Conservation (phyloP, 306 rosid species). For the Begonia peltatifolia region DNA sequence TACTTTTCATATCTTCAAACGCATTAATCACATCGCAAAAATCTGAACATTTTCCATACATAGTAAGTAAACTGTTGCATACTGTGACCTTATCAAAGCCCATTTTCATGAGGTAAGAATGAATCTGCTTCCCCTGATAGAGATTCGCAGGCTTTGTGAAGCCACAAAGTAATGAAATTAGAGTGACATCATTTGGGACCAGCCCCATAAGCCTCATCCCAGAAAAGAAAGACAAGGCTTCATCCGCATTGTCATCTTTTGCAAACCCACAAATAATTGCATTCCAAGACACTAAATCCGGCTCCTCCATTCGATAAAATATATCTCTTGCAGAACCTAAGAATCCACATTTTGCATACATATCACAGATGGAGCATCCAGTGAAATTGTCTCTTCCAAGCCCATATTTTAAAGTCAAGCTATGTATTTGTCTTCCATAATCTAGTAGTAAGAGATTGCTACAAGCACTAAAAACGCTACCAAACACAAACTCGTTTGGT, state of each 20-base stretch:
- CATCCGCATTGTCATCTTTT: conserved; percentile 25
- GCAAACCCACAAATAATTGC: conserved; percentile 57
- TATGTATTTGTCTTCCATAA: conserved; percentile 64
- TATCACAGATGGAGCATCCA: conserved; percentile 72
- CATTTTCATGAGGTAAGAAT: conserved; percentile 33
- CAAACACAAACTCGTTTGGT: conserved; percentile 58
- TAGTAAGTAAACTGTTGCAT: conserved; percentile 44
- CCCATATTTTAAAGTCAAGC: conserved; percentile 46
- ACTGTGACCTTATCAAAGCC: conserved; percentile 34
- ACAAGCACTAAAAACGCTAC: conserved; percentile 66
- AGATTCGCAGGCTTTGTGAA: conserved; percentile 34
- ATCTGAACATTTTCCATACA: conserved; percentile 61
- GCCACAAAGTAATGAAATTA: conserved; percentile 46
- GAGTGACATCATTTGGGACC: conserved; percentile 40
- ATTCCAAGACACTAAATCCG: conserved; percentile 70
- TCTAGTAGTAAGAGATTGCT: conserved; percentile 37
- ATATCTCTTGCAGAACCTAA: conserved; percentile 32
- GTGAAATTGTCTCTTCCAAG: conserved; percentile 42
- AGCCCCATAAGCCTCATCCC: conserved; percentile 32
- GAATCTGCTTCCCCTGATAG: conserved; percentile 55
- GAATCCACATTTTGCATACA: conserved; percentile 57
- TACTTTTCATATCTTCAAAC: conserved; percentile 23
- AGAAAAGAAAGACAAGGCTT: conserved; percentile 38
- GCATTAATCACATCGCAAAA: conserved; percentile 33
- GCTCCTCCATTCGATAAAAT: conserved; percentile 40